These are phyloP conservation scores for Phialophora macrospora DNA, from an alignment of 2,329 filamentous ascomycete genomes.

Conservation along the genomic window DNA sequence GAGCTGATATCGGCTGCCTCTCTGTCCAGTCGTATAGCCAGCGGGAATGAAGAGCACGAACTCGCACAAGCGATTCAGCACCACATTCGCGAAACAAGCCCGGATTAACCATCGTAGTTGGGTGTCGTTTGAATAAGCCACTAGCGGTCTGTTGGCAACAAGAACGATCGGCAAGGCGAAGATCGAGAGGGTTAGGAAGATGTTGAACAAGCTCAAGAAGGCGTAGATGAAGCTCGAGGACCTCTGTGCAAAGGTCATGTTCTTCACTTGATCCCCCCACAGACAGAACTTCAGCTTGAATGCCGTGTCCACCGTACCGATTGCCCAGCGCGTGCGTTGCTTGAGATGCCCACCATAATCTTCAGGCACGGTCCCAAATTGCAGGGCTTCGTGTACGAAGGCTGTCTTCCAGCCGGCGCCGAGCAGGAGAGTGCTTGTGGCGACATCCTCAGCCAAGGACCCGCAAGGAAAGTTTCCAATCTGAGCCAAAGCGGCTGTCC, in stretches of 20 bases:
- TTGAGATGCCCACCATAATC: constrained; percentile 47
- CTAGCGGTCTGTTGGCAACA: constrained; percentile 61
- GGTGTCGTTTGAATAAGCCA: constrained; percentile 59
- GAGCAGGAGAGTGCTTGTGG: constrained; percentile 40
- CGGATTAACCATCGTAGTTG: constrained; percentile 66
- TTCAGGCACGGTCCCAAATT: constrained; percentile 45
- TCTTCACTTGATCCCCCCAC: constrained; percentile 57
- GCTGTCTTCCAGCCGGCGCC: constrained; percentile 42
- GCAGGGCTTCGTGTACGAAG: constrained; percentile 41
- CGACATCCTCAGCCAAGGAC: constrained; percentile 44
- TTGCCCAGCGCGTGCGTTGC: constrained; percentile 48
- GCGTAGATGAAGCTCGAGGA: constrained; percentile 65
- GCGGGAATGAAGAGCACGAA: constrained; percentile 63
- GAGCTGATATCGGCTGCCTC: constrained; percentile 61
- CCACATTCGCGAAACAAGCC: constrained; percentile 58
- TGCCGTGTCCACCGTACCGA: constrained; percentile 61
- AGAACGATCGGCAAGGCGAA: constrained; percentile 66
- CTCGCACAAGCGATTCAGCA: constrained; percentile 62
- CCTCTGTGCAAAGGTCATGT: constrained; percentile 63
- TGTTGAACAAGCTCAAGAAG: constrained; percentile 61
- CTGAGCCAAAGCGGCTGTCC: constrained; percentile 41
- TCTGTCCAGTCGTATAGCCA: constrained; percentile 64
- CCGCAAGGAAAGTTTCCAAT: constrained; percentile 44
- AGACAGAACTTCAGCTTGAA: constrained; percentile 66
- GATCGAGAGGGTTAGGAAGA: constrained; percentile 60